phyloP scores from a whole-genome alignment of 1,139 yeast genomes.

The Suhomyces wounanorum region DNA sequence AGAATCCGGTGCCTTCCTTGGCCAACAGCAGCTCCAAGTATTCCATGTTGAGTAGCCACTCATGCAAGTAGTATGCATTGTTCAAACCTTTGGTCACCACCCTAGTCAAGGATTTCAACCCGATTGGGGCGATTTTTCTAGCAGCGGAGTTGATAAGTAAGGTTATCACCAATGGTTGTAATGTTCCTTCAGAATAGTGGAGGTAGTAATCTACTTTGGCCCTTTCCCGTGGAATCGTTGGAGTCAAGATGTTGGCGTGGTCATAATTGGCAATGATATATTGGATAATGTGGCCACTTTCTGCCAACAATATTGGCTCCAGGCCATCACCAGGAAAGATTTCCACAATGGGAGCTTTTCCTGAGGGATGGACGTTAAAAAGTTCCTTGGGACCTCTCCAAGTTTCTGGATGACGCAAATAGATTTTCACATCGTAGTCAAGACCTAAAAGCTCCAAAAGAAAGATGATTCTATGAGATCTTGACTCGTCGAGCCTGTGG shows the following conservation, averaged over 20 bases:
- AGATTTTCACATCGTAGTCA: slow-evolving; percentile 52
- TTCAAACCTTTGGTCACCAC: slow-evolving; percentile 46
- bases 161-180: slow-evolving; percentile 49
- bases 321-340: slow-evolving; percentile 48
- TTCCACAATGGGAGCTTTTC: slow-evolving; percentile 57
- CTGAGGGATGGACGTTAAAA: slow-evolving; percentile 55
- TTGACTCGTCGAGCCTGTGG: slow-evolving; percentile 50
- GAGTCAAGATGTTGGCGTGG: slow-evolving; percentile 33
- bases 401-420: slow-evolving; percentile 47
- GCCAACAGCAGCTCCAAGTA: slow-evolving; percentile 43
- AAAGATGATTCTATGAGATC: slow-evolving; percentile 59
- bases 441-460: slow-evolving; percentile 53
- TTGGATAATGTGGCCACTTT: slow-evolving; percentile 51
- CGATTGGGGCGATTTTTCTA: slow-evolving; percentile 47
- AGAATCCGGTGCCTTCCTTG: slow-evolving; percentile 46
- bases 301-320: slow-evolving; percentile 38
- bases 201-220: slow-evolving; percentile 51
- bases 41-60: slow-evolving; percentile 42
- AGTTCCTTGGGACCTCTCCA: slow-evolving; percentile 49
- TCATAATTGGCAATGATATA: slow-evolving; percentile 47
- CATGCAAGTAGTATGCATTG: slow-evolving; percentile 44
- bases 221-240: slow-evolving; percentile 33
- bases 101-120: slow-evolving; percentile 42
- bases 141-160: slow-evolving; percentile 44
- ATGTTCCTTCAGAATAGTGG: slow-evolving; percentile 59